Base-by-base conservation (phyloP, 371 early-diverging fungal species). In the Rhizopus arrhizus region DNA sequence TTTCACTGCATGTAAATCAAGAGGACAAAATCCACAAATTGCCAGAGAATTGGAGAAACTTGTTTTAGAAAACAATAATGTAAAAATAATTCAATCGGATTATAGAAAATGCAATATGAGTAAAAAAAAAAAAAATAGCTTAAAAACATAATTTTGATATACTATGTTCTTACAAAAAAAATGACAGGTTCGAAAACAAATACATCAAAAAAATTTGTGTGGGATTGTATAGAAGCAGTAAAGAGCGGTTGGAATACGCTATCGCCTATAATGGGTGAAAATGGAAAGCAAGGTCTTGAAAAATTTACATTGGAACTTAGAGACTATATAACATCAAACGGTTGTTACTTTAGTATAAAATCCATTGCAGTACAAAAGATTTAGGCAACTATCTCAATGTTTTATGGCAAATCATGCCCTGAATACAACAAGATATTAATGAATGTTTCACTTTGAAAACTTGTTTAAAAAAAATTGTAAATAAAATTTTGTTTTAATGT, bases 21-120 rank as follows among this genome's bases (percentile, higher is more conserved):
- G 62, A 45, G 72, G 68, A 32, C 68, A 68, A 46, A 56, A 72
- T 43, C 66, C 66, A 40, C 57, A 59, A 36, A 62, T 65, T 29
- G 72, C 60, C 4, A 48, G 41, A 0, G 50, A 63, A 12, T 49
- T 65, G 16, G 66, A 56, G 8, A 35, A 43, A 9, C 16, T 65
- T 8, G 31, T 72, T 7, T 12, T 43, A 7, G 49, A 59, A 28
- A 53, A 53, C 1, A 61, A 66, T 2, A 46, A 38, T 29, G 57
- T 58, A n/a, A 36, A 65, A 34, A 45, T 68, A 3, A 38, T 68
- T 31, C 53, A 65, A 33, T 43, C 41, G 0, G 67, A 64, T 47
- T 43, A 58, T 31, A 46, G 68, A 49, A 45, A 56, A 10, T 47
- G 65, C 33, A 62, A 64, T 38, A 61, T 68, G 49, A 58, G 72